Evolutionary conservation across 2,329 filamentous ascomycete species (phyloP), one percentile per base, ranked within the genome.

Genomic region (Scolecobasidium constrictum): DNA sequence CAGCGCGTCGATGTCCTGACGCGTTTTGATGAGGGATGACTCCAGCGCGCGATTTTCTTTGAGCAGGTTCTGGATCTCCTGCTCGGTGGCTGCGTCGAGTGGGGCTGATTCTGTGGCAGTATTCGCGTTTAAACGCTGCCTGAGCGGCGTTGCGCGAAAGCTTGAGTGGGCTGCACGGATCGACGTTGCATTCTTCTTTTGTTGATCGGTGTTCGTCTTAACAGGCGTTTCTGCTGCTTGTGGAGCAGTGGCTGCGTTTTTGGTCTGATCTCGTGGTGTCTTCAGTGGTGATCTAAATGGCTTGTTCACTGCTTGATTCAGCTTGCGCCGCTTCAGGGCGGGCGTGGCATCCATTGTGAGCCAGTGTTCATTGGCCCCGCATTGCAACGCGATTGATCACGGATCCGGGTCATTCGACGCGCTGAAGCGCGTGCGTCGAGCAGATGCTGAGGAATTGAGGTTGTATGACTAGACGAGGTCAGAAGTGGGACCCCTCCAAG

Each of bases 241-340:
- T 36, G 42, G 28, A n/a, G 42, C 20, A 17, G n/a, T 17, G 7
- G 7, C 20, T 21, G 21, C 20, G 18, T 44, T 38, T n/a, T 18
- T 12, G 5, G 21, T 38, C 18, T 52, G 51, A 43, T 55, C 58
- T 40, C 56, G 46, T 18, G 66, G 64, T 28, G 65, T 69, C 50
- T 71, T 73, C 47, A 82, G 71, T 12, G 81, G 82, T 36, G 82
- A 85, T 50, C 80, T 78, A 64, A 86, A 86, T 0, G 82, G 82
- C 55, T 79, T 82, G 48, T 72, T 71, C 38, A 85, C 62, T 31
- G 74, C 70, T 35, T 71, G 64, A 45, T 79, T 70, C 48, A 81
- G 63, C 49, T 77, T 75, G 47, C 80, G 77, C 39, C 78, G 74
- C 64, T 84, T 84, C 45, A 67, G 66, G 44, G 70, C 62, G 44